Evolutionary conservation across 2,329 filamentous ascomycete species (phyloP).

Genomic region (Leptographium procerum): DNA sequence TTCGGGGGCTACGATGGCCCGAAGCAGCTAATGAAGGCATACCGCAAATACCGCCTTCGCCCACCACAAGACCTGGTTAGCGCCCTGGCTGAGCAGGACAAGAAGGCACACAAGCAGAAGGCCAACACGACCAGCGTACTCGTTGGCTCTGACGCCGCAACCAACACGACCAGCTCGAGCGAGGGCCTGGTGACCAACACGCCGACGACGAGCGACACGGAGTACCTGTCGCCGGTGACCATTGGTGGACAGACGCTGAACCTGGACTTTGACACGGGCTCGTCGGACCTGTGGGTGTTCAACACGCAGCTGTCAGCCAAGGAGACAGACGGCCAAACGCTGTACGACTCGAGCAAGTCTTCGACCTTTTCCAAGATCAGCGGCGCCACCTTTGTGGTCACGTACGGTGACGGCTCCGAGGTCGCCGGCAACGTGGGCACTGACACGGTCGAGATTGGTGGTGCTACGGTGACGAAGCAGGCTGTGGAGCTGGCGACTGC

Average conservation of each 20-base stretch:
- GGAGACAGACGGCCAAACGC: constrained; percentile 34
- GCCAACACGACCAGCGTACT: background rate
- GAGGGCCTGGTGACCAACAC: constrained; percentile 52
- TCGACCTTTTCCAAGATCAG: constrained; percentile 20
- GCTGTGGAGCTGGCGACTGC: constrained; percentile 54
- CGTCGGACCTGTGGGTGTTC: constrained; percentile 65
- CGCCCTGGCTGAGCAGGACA: constrained; percentile 16
- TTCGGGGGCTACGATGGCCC: constrained; percentile 47
- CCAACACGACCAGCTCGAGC: constrained; percentile 19
- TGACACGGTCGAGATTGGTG: constrained; percentile 58
- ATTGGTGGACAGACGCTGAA: constrained; percentile 59
- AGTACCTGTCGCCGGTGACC: constrained; percentile 59
- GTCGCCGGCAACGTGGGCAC: constrained; percentile 54
- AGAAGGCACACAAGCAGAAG: constrained; percentile 2
- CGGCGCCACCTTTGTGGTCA: constrained; percentile 47
- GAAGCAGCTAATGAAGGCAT: constrained; percentile 51
- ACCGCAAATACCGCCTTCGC: constrained; percentile 54
- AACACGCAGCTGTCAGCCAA: constrained; percentile 42
- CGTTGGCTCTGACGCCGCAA: constrained; percentile 17
- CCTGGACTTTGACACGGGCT: constrained; percentile 67
- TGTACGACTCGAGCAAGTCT: constrained; percentile 27
- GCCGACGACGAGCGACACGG: constrained; percentile 52
- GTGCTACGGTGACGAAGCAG: constrained; percentile 48
- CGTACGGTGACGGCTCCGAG: constrained; percentile 57
- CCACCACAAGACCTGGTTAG: constrained; percentile 31